Evolutionary conservation across 441 rosid genomes (phyloP).

Genomic region (Croton setiger): DNA sequence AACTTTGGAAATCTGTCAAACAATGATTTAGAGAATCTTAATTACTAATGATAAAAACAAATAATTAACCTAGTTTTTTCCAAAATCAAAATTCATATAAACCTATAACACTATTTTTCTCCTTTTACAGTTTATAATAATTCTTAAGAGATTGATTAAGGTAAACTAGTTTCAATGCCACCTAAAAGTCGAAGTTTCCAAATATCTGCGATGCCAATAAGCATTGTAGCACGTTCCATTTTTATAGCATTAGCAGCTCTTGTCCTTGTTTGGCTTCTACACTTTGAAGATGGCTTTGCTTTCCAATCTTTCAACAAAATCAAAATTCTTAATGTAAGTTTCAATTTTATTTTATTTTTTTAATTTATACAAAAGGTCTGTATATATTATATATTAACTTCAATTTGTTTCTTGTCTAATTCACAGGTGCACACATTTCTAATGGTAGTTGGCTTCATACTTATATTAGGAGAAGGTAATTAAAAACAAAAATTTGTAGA

Average conservation of each 20-base stretch:
- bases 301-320: conserved; percentile 29
- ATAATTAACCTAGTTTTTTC: neutral
- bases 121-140: neutral
- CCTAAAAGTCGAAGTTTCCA: conserved; percentile 31
- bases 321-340: conserved; percentile 47
- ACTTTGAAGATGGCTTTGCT: conserved; percentile 32
- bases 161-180: conserved; percentile 23
- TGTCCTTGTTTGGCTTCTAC: conserved; percentile 51
- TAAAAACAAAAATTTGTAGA: neutral
- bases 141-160: neutral
- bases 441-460: conserved; percentile 53
- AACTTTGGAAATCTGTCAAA: neutral
- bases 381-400: too few relatives aligned
- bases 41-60: conserved; percentile 4
- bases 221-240: conserved; percentile 39
- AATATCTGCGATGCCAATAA: conserved; percentile 33
- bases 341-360: neutral
- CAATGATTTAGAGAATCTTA: too few relatives aligned
- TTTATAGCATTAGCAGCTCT: conserved; percentile 36
- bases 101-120: neutral
- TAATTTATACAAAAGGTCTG: neutral
- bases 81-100: conserved; percentile 9
- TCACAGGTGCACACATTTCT: conserved; percentile 46
- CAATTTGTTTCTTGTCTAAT: neutral
- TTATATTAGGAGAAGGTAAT: conserved; percentile 52